Base-by-base conservation (phyloP, 2,329 filamentous ascomycete genomes). In the Venturia carpophila region DNA sequence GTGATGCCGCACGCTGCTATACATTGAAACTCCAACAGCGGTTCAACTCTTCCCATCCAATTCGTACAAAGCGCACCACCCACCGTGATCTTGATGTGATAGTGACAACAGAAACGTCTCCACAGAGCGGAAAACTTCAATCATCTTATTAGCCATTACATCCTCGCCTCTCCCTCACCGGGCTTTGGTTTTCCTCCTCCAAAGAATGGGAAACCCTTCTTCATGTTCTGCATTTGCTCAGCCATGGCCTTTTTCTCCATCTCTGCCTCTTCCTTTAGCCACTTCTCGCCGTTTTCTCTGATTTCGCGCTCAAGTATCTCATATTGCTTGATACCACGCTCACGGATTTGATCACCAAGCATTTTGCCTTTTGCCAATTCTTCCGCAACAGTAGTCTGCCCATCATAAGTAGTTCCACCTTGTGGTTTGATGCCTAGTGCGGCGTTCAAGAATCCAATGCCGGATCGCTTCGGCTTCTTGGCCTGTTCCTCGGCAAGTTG, bases 291-390 rank as follows among this genome's bases (percentile, higher is more conserved):
- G 74, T 97, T 94, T 76, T 95, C 89, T 60, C 89, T 84, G 71
- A 99, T 96, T 79, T 96, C 89, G 77, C 87, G 88, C 77, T 97
- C 93, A 68, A 97, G 83, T 70, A 87, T 79, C 80, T 96, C 86
- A 77, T 97, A 99, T 77, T 92, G 89, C 75, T 88, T 88, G 78
- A 92, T 90, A 42, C 94, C 94, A 62, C 92, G 85, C 79, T 99
- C 94, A 62, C 94, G 87, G 62, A 94, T 92, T 75, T 96, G 87
- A 73, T 99, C 94, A 77, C 92, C 92, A 69, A 97, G 81, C 91
- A 97, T 97, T 84, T 97, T 99, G 71, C 93, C 94, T 76, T 96
- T 87, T 2, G 89, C 87, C 67, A 94, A 85, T 15, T 90, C 91
- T 74, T 96, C 91, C 1, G 83, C 82, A 0, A 89, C 83, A 70